A percentile compares a stretch with the other conserved stretches of the same genome.
Conservation (phyloP, 2,329 filamentous ascomycete species). For the Penicillium paneum region DNA sequence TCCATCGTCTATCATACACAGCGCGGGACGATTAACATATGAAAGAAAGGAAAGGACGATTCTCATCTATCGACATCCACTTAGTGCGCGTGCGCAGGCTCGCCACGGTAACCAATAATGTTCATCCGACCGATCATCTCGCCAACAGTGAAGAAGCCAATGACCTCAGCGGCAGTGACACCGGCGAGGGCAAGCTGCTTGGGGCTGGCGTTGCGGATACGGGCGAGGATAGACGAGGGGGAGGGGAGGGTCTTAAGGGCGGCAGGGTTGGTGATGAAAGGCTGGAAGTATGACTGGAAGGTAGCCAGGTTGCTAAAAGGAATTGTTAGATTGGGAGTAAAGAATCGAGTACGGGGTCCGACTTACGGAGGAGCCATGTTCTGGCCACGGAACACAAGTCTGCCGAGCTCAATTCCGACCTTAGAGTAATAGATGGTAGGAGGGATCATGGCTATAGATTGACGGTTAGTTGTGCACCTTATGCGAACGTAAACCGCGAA, state of each 20-base stretch:
- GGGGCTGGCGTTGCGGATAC: slow-evolving; percentile 66
- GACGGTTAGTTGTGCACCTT: slow-evolving; percentile 23
- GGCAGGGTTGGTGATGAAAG: slow-evolving; percentile 68
- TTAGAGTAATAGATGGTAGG: slow-evolving; percentile 87
- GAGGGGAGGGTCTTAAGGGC: slow-evolving; percentile 56
- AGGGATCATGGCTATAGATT: slow-evolving; percentile 71
- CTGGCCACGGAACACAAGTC: slow-evolving; percentile 81
- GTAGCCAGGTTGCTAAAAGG: slow-evolving; percentile 65
- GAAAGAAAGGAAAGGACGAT: slow-evolving; percentile 31
- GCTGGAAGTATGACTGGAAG: slow-evolving; percentile 84
- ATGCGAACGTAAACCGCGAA: background rate
- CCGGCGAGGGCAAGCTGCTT: slow-evolving; percentile 69
- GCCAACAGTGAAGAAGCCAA: slow-evolving; percentile 97
- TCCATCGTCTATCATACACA: slow-evolving; percentile 50
- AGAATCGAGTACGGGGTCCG: slow-evolving; percentile 1
- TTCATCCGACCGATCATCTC: slow-evolving; percentile 97
- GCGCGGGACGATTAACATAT: slow-evolving; percentile 28
- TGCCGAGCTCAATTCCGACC: slow-evolving; percentile 81
- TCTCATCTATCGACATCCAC: slow-evolving; percentile 21
- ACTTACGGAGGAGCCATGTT: slow-evolving; percentile 95
- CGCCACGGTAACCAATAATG: slow-evolving; percentile 85
- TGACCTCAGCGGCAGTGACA: slow-evolving; percentile 76
- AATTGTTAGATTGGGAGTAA: slow-evolving; percentile 9
- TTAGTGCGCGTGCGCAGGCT: slow-evolving; percentile 50
- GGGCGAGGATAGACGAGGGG: slow-evolving; percentile 54